Evolutionary conservation across 306 rosid genomes (phyloP).

Genomic region (Medicago truncatula): MtrunA17r5.0-ANR NC_053045.1:40025501-40026000

Average conservation of each 20-base stretch:
- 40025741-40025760: constrained; percentile 55
- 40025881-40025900: constrained; percentile 17
- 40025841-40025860: constrained; percentile 65
- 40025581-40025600: not conserved
- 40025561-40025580: constrained; percentile 33
- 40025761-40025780: constrained; percentile 59
- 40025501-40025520: constrained; percentile 87
- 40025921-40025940: constrained; percentile 42
- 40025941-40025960: constrained; percentile 30
- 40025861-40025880: constrained; percentile 43
- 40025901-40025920: not conserved
- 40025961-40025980: constrained; percentile 15
- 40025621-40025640: not conserved
- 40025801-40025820: constrained; percentile 70
- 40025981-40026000: not conserved
- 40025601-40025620: not conserved
- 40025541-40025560: constrained; percentile 86
- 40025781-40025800: constrained; percentile 73
- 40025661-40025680: constrained; percentile 4
- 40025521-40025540: constrained; percentile 78
- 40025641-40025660: not conserved
- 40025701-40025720: constrained; percentile 65
- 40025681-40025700: constrained; percentile 33
- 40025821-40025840: constrained; percentile 50
- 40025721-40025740: constrained; percentile 80